Base-by-base conservation (phyloP, 148 eudicot genomes). In the Rhododendron ovatum region DNA sequence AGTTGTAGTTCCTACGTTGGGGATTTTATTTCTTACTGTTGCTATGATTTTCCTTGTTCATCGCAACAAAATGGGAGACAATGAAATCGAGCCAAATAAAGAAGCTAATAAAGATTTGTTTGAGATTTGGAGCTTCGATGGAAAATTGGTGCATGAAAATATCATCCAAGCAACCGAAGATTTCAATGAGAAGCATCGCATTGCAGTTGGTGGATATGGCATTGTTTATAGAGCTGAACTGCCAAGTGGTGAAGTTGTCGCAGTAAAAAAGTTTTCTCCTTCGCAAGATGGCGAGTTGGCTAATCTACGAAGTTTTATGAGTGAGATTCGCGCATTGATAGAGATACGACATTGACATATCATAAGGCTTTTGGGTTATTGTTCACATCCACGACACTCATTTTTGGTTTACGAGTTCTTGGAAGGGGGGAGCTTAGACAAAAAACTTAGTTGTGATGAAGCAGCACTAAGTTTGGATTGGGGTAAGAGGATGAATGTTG, bases 71-170 rank as follows among this genome's bases (percentile, higher is more conserved):
- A 8, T 55, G 20, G 18, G 45, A 1, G 22, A 18, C 69, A 30
- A 15, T 4, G 13, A 55, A 81, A 33, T 33, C 18, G 26, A 55
- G 47, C 83, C 69, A 18, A 55, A 12, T 8, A 9, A 15, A 55
- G 47, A 2, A 53, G 17, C 18, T 33, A 33, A 2, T 75, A 61
- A 20, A 35, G 59, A 81, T 30, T 20, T 81, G 71, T 81, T 81
- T 57, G 83, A 2, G 5, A 78, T 85, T 28, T 85, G 84, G 87
- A 85, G 87, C 87, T 85, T 26, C 69, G 87, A 85, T n/a, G 83
- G 83, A 4, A 78, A 85, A 33, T 18, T 85, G 63, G 84, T n/a
- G 2, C 9, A 65, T 26, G 33, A 65, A 65, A n/a, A 10, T 14
- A 65, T 65, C 30, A n/a, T 65, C 35, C 22, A 71, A 69, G 84